Evolutionary conservation across 495 filamentous ascomycete genomes (phyloP), one percentile per base, ranked within the genome.

Genomic region (Hypoxylon fragiforme): DNA sequence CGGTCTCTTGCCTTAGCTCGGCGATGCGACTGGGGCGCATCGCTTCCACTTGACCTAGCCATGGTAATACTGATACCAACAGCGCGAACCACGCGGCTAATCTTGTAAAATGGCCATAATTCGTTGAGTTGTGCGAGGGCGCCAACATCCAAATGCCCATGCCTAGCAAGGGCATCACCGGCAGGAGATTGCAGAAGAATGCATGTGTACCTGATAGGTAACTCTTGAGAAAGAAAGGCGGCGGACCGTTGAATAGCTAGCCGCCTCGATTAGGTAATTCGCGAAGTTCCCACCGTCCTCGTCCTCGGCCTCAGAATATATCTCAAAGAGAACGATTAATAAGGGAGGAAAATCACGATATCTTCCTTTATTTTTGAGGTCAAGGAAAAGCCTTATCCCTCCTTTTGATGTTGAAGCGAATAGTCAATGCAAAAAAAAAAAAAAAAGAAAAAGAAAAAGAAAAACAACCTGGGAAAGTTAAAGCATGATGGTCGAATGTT

Each of bases 1-100:
- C 85, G 32, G 92, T 91, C 69, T 96, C 90, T 64, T 82, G 83
- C 24, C 78, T 73, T 44, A 85, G 67, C 34, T 75, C 69, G 41
- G 70, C 67, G 38, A 83, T 70, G 53, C 73, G 77, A 45, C 60
- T 65, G n/a, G 72, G 68, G 19, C 71, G 75, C 81, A 85, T 85
- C 50, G 77, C 75, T 40, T 53, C 59, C 34, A 68, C 72, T 41
- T 59, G 63, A 44, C 15, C 61, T 64, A 65, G 44, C 70, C 62
- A 75, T 63, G 51, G 43, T 12, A 50, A 50, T 13, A 68, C 38
- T 35, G 53, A 50, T 13, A 68, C 38, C 37, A 73, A 44, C 19
- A 72, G 9, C 16, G 50, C 47, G n/a, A 57, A 46, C 5, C 55
- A 30, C 22, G 55, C 44, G 35, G 55, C 32, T 7, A 60, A 52